Conservation (phyloP, 805 yeast genomes). For the Candida hungchunana region DNA sequence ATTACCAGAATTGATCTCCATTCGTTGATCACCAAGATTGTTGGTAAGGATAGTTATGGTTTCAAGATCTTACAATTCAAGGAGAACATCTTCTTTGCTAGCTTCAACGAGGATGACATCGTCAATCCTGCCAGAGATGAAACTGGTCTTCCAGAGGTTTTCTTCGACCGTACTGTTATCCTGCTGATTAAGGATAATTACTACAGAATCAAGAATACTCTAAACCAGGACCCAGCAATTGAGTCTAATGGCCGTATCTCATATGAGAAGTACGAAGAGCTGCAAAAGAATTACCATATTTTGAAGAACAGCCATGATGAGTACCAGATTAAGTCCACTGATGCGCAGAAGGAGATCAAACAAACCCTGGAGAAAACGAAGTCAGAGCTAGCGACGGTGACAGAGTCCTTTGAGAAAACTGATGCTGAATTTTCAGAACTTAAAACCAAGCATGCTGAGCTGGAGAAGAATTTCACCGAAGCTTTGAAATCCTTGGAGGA, state of each 20-base stretch:
- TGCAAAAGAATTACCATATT: constrained; percentile 29
- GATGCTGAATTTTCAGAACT: constrained; percentile 20
- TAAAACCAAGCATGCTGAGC: constrained; percentile 15
- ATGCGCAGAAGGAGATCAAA: constrained; percentile 29
- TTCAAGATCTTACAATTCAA: constrained; percentile 70
- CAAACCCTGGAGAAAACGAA: constrained; percentile 18
- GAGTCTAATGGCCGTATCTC: constrained; percentile 70
- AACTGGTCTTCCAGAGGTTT: constrained; percentile 85
- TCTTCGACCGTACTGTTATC: constrained; percentile 62
- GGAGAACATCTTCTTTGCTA: constrained; percentile 50
- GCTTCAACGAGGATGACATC: constrained; percentile 49
- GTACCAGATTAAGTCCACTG: constrained; percentile 28
- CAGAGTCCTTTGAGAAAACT: constrained; percentile 7
- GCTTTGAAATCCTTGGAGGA: constrained; percentile 15
- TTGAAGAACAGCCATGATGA: constrained; percentile 34
- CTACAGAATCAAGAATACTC: constrained; percentile 60
- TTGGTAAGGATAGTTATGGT: constrained; percentile 78
- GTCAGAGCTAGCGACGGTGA: constrained; percentile 13
- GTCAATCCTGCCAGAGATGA: constrained; percentile 58
- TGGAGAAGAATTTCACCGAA: constrained; percentile 18
- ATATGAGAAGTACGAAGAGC: constrained; percentile 42
- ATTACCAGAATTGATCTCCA: constrained; percentile 56
- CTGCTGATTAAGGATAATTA: constrained; percentile 65
- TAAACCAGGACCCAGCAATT: constrained; percentile 66
- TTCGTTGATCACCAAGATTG: constrained; percentile 56